These are phyloP conservation scores for Nigrograna mackinnonii DNA, from an alignment of 2,329 filamentous ascomycete species.

Conservation along the genomic window DNA sequence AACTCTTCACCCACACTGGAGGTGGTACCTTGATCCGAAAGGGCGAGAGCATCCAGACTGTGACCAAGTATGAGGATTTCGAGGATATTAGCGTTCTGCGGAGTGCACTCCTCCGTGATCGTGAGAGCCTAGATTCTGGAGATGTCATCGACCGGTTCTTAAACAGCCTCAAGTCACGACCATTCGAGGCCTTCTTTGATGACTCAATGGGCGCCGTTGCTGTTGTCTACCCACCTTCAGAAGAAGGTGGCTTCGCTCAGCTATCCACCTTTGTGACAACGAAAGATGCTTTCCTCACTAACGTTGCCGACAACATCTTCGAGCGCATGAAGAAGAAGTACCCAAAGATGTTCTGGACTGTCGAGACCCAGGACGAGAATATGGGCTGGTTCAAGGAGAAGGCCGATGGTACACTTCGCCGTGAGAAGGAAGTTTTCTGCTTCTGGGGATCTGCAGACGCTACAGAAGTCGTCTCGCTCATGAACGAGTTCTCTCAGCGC, in stretches of 20 bases:
- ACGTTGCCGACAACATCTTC: conserved; percentile 95
- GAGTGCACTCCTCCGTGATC: conserved; percentile 78
- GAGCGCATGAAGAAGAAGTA: conserved; percentile 92
- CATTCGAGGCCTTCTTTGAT: conserved; percentile 94
- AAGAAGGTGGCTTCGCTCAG: conserved; percentile 72
- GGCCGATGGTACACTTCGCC: conserved; percentile 86
- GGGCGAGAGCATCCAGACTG: conserved; percentile 84
- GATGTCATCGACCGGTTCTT: conserved; percentile 87
- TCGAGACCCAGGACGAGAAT: conserved; percentile 94
- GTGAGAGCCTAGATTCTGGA: conserved; percentile 78
- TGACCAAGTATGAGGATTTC: conserved; percentile 73
- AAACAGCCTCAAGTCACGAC: conserved; percentile 72
- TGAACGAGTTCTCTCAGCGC: conserved; percentile 82
- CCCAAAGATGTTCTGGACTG: conserved; percentile 92
- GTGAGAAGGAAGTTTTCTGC: conserved; percentile 88
- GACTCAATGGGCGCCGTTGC: conserved; percentile 91
- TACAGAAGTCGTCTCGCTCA: conserved; percentile 79
- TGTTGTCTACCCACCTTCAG: conserved; percentile 76
- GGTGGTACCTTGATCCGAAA: conserved; percentile 91
- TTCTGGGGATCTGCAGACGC: conserved; percentile 89
- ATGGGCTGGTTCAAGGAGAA: conserved; percentile 98
- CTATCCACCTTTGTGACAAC: conserved; percentile 91
- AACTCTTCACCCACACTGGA: conserved; percentile 94
- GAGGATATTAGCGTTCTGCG: conserved; percentile 77
- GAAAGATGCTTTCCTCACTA: conserved; percentile 91